Base-by-base conservation (phyloP, 2,329 filamentous ascomycete genomes). In the Magnaporthiopsis poae region DNA sequence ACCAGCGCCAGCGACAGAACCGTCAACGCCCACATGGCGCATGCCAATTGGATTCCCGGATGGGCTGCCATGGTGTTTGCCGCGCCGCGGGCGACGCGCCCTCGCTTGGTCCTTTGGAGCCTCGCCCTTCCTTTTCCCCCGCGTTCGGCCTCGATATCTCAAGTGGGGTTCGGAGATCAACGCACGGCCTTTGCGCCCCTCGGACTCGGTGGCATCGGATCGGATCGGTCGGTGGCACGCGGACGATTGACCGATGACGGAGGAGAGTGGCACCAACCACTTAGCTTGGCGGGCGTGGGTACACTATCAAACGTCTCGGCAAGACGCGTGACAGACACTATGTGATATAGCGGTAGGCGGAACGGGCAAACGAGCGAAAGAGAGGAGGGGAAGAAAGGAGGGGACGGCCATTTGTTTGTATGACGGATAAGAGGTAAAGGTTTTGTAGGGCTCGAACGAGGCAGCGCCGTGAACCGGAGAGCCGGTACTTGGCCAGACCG, bases 1-100 rank as follows among this genome's bases (percentile, higher is more conserved):
- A 78, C 74, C 63, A 79, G 75, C 35, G 72, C 27, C 3, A 75
- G 63, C 25, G 73, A 75, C 52, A 78, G 68, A 31, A 67, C 72
- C 25, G 73, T 72, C 73, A 78, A 71, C 66, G 70, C 75, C 77
- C 76, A 78, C 72, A 76, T 74, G 65, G 76, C 71, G 36, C 68
- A 72, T 70, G 62, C 76, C 72, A 78, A 67, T 61, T 75, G 69
- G 61, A 72, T 67, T 65, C 75, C 76, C 39, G 70, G 67, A 63
- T 76, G 61, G 21, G n/a, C 46, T 25, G 46, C 21, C 46, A 61
- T 61, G 60, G 25, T 61, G 18, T 11, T 27, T 31, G 60, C 31
- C 15, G 27, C 25, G 27, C 46, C 46, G 46, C 46, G 46, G 46
- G 46, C 46, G 46, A 25, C 21, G 21, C 5, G 15, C 46, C 46